phyloP scores from a whole-genome alignment of 2,329 filamentous ascomycete species.

The Aspergillus chevalieri region DNA sequence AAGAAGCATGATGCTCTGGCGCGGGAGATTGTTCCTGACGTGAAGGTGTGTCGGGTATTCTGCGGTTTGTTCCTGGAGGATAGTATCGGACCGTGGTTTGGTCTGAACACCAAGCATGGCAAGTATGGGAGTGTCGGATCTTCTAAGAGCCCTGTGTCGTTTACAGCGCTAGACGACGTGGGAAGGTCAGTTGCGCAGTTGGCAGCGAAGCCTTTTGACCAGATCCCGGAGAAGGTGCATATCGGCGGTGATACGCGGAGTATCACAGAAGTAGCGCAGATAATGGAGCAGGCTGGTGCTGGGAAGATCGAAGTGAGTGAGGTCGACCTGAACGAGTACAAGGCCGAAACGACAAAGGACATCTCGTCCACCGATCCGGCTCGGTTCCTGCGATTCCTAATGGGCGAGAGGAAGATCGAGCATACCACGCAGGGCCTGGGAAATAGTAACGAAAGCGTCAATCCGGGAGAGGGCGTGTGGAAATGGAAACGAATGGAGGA shows the following conservation, averaged over 20 bases:
- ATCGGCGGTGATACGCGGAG: conserved; percentile 22
- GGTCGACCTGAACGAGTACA: conserved; percentile 20
- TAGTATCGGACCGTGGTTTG: conserved; percentile 30
- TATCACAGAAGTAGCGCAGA: conserved; percentile 16
- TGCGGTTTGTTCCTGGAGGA: conserved; percentile 29
- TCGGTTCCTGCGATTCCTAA: conserved; percentile 27
- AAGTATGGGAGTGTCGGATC: conserved; percentile 26
- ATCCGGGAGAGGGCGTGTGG: conserved; percentile 22
- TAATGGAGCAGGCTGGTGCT: conserved; percentile 21
- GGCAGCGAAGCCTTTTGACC: conserved; percentile 10
- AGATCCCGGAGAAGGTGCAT: conserved; percentile 21
- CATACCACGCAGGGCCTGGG: conserved; percentile 15
- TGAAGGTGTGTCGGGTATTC: conserved; percentile 27
- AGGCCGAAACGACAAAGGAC: conserved; percentile 9
- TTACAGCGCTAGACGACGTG: conserved; percentile 27
- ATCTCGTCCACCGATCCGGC: conserved; percentile 19
- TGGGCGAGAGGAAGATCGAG: conserved; percentile 27
- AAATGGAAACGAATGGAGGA: conserved; percentile 25
- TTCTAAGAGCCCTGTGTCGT: conserved; percentile 19
- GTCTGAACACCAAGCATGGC: conserved; percentile 21
- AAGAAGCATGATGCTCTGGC: conserved; percentile 22
- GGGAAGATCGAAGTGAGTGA: conserved; percentile 17
- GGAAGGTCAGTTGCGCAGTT: conserved; percentile 24
- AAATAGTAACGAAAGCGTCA: conserved; percentile 25
- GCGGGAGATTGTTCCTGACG: conserved; percentile 5